Conservation (phyloP, 805 yeast species). For the Sugiyamaella smithiae region DNA sequence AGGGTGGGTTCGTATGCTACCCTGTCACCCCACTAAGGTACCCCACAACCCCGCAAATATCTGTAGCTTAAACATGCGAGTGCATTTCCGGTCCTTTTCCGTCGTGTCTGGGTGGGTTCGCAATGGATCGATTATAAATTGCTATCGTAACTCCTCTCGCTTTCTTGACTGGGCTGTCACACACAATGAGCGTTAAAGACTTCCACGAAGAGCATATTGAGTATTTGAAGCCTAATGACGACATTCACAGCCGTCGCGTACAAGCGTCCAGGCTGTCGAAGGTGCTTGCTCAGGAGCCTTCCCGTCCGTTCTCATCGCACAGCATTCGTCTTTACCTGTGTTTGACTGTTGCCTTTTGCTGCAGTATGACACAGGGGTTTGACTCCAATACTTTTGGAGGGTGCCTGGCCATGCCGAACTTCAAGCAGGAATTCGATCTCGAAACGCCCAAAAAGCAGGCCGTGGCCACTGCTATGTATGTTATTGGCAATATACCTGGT, state of each 20-base stretch:
- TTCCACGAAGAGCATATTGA: not conserved
- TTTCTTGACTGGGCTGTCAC: too few species aligned
- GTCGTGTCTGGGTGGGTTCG: not conserved
- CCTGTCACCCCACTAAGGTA: not conserved
- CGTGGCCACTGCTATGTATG: constrained; percentile 12
- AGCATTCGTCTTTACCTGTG: constrained; percentile 2
- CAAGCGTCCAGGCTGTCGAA: constrained; percentile 7
- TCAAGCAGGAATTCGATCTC: constrained; percentile 5
- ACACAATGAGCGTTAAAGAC: constrained; percentile 1
- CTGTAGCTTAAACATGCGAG: not conserved
- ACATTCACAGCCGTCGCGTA: not conserved
- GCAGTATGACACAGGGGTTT: constrained; percentile 13
- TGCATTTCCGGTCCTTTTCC: constrained; percentile 3
- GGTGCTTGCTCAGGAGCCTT: constrained; percentile 8
- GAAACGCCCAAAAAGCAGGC: constrained; percentile 7
- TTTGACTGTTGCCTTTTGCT: constrained; percentile 9
- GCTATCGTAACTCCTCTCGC: too few species aligned
- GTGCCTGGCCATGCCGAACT: constrained; percentile 12
- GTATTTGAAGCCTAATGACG: not conserved
- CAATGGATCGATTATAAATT: constrained; percentile 1
- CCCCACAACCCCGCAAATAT: not conserved
- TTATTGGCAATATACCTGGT: constrained; percentile 10
- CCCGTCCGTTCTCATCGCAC: constrained; percentile 5
- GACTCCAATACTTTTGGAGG: constrained; percentile 14
- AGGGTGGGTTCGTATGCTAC: not conserved